These are phyloP conservation scores for Neurospora sp. DNA, from an alignment of 2,329 filamentous ascomycete species.

Conservation along the genomic window DNA sequence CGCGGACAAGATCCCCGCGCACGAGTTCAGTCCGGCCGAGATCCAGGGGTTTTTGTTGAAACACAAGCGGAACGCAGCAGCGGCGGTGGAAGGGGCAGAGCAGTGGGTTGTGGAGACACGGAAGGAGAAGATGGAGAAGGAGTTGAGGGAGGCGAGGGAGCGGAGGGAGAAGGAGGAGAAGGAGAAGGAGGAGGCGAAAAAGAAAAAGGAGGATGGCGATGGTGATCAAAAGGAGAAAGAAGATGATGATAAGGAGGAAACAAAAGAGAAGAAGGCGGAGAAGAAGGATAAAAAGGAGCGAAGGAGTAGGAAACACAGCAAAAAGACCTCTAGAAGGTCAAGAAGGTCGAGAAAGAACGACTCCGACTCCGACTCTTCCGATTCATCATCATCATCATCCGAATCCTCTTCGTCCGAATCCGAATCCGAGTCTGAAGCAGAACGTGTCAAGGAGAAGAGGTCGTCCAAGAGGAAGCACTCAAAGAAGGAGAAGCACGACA, in stretches of 20 bases:
- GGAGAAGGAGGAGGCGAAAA: slow-evolving; percentile 20
- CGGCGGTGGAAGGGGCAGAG: slow-evolving; percentile 35
- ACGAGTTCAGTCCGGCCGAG: slow-evolving; percentile 51
- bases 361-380: slow-evolving; percentile 7
- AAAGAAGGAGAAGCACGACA: background rate
- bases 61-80: slow-evolving; percentile 42
- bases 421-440: slow-evolving; percentile 9
- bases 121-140: slow-evolving; percentile 38
- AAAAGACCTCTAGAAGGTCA: slow-evolving; percentile 9
- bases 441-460: slow-evolving; percentile 13
- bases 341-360: background rate
- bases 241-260: slow-evolving; percentile 6
- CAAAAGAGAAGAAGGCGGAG: slow-evolving; percentile 15
- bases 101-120: slow-evolving; percentile 41
- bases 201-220: slow-evolving; percentile 16
- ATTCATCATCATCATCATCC: slow-evolving; percentile 6
- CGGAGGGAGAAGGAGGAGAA: slow-evolving; percentile 28
- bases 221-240: slow-evolving; percentile 18
- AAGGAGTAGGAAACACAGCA: background rate
- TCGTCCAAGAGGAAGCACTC: slow-evolving; percentile 8
- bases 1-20: slow-evolving; percentile 38
- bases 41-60: slow-evolving; percentile 49
- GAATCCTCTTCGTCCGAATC: slow-evolving; percentile 5
- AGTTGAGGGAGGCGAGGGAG: slow-evolving; percentile 32
- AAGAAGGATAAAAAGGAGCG: slow-evolving; percentile 14